Base-by-base conservation (phyloP, 352 stramenopile genomes). In the Lagenidium sp. region DNA sequence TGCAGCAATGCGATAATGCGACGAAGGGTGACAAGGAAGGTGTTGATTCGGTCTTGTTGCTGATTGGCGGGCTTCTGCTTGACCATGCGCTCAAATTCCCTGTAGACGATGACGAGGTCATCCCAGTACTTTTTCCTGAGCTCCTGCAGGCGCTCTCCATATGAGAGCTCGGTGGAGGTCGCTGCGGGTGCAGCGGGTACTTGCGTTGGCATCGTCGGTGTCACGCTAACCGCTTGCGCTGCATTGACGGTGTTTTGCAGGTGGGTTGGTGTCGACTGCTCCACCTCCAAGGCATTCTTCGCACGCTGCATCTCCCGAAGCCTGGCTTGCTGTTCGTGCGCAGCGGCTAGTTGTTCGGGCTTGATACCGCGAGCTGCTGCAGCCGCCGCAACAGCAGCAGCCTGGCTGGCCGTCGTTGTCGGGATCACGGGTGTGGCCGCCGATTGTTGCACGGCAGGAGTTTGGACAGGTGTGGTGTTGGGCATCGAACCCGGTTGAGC, bases 101-200 rank as follows among this genome's bases (percentile, higher is more conserved):
- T 67, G 44, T 86, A 87, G 16, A 91, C 79, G 36, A 89, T 74
- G 36, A 91, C 68, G 10, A 91, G 41, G 39, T 88, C 76, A 21
- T 91, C 71, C 76, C 76, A 91, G 37, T 91, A 89, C 47, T 91
- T 91, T 18, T 55, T 50, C 41, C 83, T 85, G 55, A 88, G 69
- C 45, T 86, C 68, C 41, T 78, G 80, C 15, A 87, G 59, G 16
- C 74, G 65, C 20, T 91, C 76, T 21, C 68, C 68, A 50, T 91
- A 91, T 13, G 71, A 71, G 42, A 63, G 50, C n/a, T 53, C 68
- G 28, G 39, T 57, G 2, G 44, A 30, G 3, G 43, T 44, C 26
- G 46, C 35, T 35, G 50, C 32, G 6, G 36, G 41, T 39, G 41
- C n/a, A 39, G 22, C 22, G n/a, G n/a, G n/a, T n/a, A n/a, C n/a